Percentiles rank a stretch among this genome's conserved stretches.
Evolutionary conservation across 1,284 basidiomycete species (phyloP).

Genomic region (Xerocomus minutiporus): DNA sequence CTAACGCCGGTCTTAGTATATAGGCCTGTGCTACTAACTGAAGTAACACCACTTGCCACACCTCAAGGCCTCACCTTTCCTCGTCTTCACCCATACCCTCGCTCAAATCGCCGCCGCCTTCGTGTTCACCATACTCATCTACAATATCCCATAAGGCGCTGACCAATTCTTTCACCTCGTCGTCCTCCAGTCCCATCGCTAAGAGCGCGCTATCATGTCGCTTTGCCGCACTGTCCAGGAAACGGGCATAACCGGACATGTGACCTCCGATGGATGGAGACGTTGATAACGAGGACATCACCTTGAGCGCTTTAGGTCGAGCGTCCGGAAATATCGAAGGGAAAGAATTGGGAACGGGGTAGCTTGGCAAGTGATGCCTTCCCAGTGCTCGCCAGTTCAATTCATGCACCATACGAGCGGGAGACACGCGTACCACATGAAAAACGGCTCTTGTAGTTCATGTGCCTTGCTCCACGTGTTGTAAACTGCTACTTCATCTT

Average conservation of each 20-base stretch:
- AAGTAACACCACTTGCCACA: background rate
- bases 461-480: slow-evolving; percentile 34
- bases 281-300: slow-evolving; percentile 25
- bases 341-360: slow-evolving; percentile 51
- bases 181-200: slow-evolving; percentile 38
- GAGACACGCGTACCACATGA: slow-evolving; percentile 33
- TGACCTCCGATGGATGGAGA: slow-evolving; percentile 32
- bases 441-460: slow-evolving; percentile 31
- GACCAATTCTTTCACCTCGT: slow-evolving; percentile 48
- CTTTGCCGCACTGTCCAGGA: slow-evolving; percentile 37
- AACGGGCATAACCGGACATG: slow-evolving; percentile 42
- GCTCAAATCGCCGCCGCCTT: slow-evolving; percentile 11
- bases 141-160: slow-evolving; percentile 50
- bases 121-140: slow-evolving; percentile 40
- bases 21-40: too few relatives aligned
- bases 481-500: slow-evolving; percentile 35
- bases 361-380: slow-evolving; percentile 42
- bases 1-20: too few relatives aligned
- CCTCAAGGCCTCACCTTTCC: slow-evolving; percentile 8
- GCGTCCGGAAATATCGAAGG: slow-evolving; percentile 36
- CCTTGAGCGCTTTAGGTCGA: slow-evolving; percentile 21
- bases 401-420: background rate
- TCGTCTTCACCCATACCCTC: slow-evolving; percentile 30
- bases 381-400: background rate
- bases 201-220: slow-evolving; percentile 24